Conservation (phyloP, 2,329 filamentous ascomycete species). For the Tympanopsis confertula region DNA sequence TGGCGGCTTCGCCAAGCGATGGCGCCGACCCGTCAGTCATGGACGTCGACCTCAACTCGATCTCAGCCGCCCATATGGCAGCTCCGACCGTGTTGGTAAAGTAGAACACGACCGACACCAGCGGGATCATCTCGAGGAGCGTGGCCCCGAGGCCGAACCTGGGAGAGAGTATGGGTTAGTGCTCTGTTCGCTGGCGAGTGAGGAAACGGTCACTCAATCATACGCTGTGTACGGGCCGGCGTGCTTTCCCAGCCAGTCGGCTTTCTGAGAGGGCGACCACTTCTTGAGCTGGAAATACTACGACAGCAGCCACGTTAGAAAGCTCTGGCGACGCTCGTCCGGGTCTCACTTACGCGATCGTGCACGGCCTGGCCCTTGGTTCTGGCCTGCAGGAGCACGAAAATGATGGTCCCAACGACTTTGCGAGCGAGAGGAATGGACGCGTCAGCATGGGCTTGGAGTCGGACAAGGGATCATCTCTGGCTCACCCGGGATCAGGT, state of each 20-base stretch:
- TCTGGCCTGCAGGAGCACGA: constrained; percentile 64
- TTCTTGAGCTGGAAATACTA: constrained; percentile 87
- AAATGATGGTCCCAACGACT: constrained; percentile 71
- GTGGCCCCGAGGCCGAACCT: constrained; percentile 69
- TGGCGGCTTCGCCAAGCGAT: constrained; percentile 32
- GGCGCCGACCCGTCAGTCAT: constrained; percentile 40
- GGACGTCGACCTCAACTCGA: constrained; percentile 45
- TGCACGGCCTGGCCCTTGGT: constrained; percentile 36
- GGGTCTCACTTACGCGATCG: constrained; percentile 30
- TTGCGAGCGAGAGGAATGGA: constrained; percentile 1
- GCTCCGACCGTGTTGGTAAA: constrained; percentile 93
- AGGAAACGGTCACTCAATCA: constrained; percentile 17
- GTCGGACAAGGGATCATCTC: neutral
- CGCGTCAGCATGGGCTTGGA: neutral
- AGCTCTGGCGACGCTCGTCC: neutral
- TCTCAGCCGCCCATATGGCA: constrained; percentile 85
- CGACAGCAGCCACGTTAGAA: constrained; percentile 3
- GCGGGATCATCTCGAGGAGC: constrained; percentile 72
- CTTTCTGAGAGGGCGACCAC: constrained; percentile 55
- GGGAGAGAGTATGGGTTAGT: constrained; percentile 15
- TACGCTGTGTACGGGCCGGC: constrained; percentile 72
- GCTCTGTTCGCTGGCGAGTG: constrained; percentile 1
- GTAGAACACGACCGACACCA: constrained; percentile 71
- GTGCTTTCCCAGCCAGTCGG: constrained; percentile 59
- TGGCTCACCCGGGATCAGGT: constrained; percentile 64